Evolutionary conservation across 257 asterid genomes (phyloP).

Genomic region (Solanum chilense): DNA sequence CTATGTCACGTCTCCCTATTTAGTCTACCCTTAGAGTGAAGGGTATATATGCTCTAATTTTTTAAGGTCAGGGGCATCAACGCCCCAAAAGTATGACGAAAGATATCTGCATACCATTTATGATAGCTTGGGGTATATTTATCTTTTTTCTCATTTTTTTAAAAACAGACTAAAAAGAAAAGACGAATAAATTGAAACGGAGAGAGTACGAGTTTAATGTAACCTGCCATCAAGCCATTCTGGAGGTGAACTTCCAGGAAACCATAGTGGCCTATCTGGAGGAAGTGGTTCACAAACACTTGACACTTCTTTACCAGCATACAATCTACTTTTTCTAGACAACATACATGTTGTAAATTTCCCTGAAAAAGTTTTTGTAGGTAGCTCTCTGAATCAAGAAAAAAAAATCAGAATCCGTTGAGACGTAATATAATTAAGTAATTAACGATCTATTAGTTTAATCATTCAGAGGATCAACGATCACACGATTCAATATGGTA

Average conservation of each 20-base stretch:
- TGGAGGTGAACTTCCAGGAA: slow-evolving; percentile 88
- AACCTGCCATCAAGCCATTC: slow-evolving; percentile 90
- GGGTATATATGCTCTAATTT: no score
- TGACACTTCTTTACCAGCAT: slow-evolving; percentile 66
- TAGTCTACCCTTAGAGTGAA: no score
- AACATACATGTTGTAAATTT: slow-evolving; percentile 9
- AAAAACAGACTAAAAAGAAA: no score
- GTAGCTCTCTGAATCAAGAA: slow-evolving; percentile 12
- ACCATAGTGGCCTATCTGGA: slow-evolving; percentile 88
- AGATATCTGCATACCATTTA: no score
- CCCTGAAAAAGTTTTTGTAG: slow-evolving; percentile 4
- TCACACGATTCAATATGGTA: not conserved
- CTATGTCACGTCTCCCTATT: no score
- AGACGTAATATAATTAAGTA: not conserved
- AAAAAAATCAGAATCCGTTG: not conserved
- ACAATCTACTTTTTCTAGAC: slow-evolving; percentile 8
- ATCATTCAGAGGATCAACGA: not conserved
- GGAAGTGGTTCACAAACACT: slow-evolving; percentile 79
- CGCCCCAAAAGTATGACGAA: no score
- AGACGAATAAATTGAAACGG: not conserved
- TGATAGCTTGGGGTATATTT: no score
- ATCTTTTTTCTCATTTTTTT: no score
- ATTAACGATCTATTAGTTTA: not conserved
- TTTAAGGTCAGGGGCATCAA: no score
- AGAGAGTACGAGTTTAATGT: not conserved